Base-by-base conservation (phyloP, 2,329 filamentous ascomycete genomes). In the Ophiosphaerella herpotricha region DNA sequence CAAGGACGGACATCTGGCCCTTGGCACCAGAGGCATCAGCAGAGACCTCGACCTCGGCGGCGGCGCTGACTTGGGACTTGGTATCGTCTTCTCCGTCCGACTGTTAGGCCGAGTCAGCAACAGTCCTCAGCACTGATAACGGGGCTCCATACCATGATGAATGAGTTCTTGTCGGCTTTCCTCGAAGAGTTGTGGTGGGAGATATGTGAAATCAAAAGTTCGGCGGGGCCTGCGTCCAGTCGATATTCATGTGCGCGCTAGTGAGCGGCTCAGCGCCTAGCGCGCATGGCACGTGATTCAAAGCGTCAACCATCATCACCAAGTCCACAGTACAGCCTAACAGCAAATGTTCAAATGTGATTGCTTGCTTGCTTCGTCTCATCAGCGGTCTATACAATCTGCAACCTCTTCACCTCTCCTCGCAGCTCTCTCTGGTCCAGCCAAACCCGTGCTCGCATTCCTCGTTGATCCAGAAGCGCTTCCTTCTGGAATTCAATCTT, bases 71-170 rank as follows among this genome's bases (percentile, higher is more conserved):
- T 80, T 90, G 88, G 79, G 87, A 86, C 80, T 85, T 88, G 81
- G 87, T 91, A 89, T 97, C 93, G 89, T 97, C 93, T 97, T 97
- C 94, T 97, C 93, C 93, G 91, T 97, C 93, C 91, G 93, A 97
- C 94, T 97, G 67, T 56, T 45, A 23, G 33, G 37, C 39, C 47
- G 52, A 23, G 64, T 68, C 55, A 66, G 57, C 48, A 39, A 40
- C 18, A 24, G 26, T 49, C 35, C 21, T 35, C 29, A 24, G 33
- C 33, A 26, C 38, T 41, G 41, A 56, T 52, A 23, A n/a, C 8
- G 39, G 26, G 37, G 46, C 31, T 39, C 39, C 46, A 47, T 74
- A 76, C 74, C 74, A 76, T 76, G 66, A 67, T 76, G 70, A 64
- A 64, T 62, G 54, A 57, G 65, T 67, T 57, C 55, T 57, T 73